phyloP scores from a whole-genome alignment of 2,329 filamentous ascomycete genomes.

The Ramularia endophylla region DNA sequence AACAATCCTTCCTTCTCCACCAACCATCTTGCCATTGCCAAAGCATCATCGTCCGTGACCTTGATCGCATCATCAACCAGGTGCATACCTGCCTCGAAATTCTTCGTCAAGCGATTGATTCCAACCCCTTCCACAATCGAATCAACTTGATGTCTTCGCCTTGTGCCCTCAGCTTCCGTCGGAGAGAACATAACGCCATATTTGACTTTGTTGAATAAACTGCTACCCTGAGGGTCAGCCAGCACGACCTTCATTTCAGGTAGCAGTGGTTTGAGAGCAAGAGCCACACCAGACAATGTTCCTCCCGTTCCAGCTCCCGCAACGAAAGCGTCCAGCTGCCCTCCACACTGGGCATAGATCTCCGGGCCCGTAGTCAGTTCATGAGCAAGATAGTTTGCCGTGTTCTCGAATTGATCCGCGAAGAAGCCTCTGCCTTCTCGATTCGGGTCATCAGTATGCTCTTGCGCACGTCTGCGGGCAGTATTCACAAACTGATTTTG shows the following conservation, averaged over 20 bases:
- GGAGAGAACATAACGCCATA: slow-evolving; percentile 93
- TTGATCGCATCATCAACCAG: slow-evolving; percentile 85
- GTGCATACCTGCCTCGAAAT: slow-evolving; percentile 82
- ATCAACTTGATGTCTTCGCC: slow-evolving; percentile 85
- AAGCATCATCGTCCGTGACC: slow-evolving; percentile 83
- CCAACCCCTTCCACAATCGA: slow-evolving; percentile 95
- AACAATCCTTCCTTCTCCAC: slow-evolving; percentile 96
- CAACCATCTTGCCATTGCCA: slow-evolving; percentile 91
- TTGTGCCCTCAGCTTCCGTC: slow-evolving; percentile 85
- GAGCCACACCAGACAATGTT: slow-evolving; percentile 80
- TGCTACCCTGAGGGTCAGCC: slow-evolving; percentile 90
- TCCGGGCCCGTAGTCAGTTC: slow-evolving; percentile 79
- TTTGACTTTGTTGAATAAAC: slow-evolving; percentile 83
- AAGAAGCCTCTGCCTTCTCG: slow-evolving; percentile 78
- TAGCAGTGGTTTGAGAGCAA: slow-evolving; percentile 72
- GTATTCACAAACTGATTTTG: slow-evolving; percentile 92
- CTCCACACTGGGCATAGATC: slow-evolving; percentile 72
- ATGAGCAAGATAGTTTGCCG: slow-evolving; percentile 84
- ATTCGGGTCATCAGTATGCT: slow-evolving; percentile 57
- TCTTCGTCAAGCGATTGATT: slow-evolving; percentile 88
- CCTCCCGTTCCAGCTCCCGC: slow-evolving; percentile 92
- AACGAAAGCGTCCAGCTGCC: slow-evolving; percentile 76
- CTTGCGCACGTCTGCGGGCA: slow-evolving; percentile 66
- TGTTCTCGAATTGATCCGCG: slow-evolving; percentile 91
- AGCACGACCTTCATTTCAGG: slow-evolving; percentile 65